These are phyloP conservation scores for Nannochloris sp. DNA, from an alignment of 139 green algal genomes.

Conservation along the genomic window DNA sequence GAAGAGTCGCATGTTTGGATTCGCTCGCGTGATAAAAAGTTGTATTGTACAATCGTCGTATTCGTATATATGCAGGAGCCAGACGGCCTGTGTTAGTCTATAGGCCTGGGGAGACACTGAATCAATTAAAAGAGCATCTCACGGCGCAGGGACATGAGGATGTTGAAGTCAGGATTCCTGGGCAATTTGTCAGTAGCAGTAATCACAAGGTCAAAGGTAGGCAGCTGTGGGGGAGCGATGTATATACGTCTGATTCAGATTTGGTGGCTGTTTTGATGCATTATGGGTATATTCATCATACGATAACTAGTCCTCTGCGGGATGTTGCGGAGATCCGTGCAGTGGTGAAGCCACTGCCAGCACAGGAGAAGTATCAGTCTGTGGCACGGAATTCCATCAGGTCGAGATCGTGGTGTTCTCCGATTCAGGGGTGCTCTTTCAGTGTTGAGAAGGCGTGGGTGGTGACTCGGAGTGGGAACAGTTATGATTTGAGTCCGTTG, in stretches of 20 bases:
- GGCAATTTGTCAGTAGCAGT: conserved; percentile 44
- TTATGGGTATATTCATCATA: conserved; percentile 67
- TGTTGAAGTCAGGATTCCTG: conserved; percentile 53
- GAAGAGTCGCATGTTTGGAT: no score
- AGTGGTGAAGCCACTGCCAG: conserved; percentile 47
- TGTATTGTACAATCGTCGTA: neutral
- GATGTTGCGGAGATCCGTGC: conserved; percentile 54
- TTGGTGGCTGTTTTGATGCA: conserved; percentile 93
- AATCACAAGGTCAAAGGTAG: conserved; percentile 75
- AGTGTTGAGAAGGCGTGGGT: conserved; percentile 70
- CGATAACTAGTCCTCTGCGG: conserved; percentile 4
- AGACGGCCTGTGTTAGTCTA: conserved; percentile 32
- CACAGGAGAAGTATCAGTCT: conserved; percentile 51
- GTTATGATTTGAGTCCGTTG: conserved; percentile 51
- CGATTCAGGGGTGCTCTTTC: conserved; percentile 53
- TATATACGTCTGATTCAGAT: conserved; percentile 92
- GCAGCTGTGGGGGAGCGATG: conserved; percentile 86
- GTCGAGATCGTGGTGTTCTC: conserved; percentile 64
- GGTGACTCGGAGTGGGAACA: conserved; percentile 38
- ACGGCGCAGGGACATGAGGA: conserved; percentile 13
- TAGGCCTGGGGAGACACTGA: conserved; percentile 34
- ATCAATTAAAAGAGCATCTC: conserved; percentile 14
- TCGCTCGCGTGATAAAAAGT: neutral
- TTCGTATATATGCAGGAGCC: conserved; percentile 7
- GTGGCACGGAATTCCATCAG: conserved; percentile 64